These are phyloP conservation scores for Emmonsiellopsis sp. DNA, from an alignment of 2,329 filamentous ascomycete species.

Conservation along the genomic window DNA sequence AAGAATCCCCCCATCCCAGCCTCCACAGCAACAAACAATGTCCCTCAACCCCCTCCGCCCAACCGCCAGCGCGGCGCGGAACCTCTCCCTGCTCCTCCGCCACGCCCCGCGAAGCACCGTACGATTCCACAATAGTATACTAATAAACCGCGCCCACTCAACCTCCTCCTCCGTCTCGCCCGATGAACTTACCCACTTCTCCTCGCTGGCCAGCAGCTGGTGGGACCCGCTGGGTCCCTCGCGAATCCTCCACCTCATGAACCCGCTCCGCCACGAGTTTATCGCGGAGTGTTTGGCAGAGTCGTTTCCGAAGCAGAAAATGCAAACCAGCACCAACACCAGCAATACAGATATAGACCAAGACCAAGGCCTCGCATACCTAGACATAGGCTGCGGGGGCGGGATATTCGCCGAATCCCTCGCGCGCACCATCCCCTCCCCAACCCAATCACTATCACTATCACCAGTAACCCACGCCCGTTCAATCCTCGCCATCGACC, in stretches of 20 bases:
- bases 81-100: constrained; percentile 8
- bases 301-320: constrained; percentile 11
- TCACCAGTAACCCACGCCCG: constrained; percentile 29
- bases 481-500: constrained; percentile 38
- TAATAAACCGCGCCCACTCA: constrained; percentile 9
- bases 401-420: constrained; percentile 83
- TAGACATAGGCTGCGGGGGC: constrained; percentile 91
- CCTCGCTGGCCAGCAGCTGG: constrained; percentile 84
- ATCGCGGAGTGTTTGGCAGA: constrained; percentile 63
- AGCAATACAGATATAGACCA: constrained; percentile 2
- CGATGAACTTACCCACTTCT: constrained; percentile 89
- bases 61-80: constrained; percentile 5
- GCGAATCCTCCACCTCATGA: constrained; percentile 92
- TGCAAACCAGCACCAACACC: constrained; percentile 4
- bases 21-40: background rate
- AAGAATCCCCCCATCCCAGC: too few relatives aligned
- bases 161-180: constrained; percentile 65
- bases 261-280: constrained; percentile 90
- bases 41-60: background rate
- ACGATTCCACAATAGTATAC: constrained; percentile 2
- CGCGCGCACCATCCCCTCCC: constrained; percentile 31
- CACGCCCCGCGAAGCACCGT: constrained; percentile 4
- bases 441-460: constrained; percentile 4
- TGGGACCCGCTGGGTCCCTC: constrained; percentile 95
- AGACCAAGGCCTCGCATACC: constrained; percentile 51